phyloP scores from a whole-genome alignment of 495 filamentous ascomycete species.

The Annulohypoxylon moriforme region DNA sequence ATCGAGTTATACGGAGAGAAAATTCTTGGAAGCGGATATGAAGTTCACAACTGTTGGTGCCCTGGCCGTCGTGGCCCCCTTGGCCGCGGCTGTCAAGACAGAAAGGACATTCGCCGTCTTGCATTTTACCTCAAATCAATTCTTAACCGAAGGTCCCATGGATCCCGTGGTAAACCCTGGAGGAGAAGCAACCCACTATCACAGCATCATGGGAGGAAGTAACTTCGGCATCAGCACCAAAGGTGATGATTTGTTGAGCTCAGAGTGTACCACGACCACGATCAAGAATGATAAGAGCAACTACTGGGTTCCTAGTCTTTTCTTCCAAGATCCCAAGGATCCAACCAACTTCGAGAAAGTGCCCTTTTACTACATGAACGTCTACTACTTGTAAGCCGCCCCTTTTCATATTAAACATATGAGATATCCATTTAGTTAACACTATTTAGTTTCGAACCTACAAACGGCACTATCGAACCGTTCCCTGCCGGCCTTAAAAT shows the following conservation, averaged over 20 bases:
- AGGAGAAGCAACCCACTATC: conserved; percentile 67
- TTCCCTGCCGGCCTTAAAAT: conserved; percentile 80
- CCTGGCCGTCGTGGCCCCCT: conserved; percentile 46
- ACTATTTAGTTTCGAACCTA: conserved; percentile 63
- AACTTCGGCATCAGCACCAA: conserved; percentile 73
- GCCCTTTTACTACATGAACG: conserved; percentile 65
- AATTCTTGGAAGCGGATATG: conserved; percentile 36
- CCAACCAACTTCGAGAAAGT: conserved; percentile 72
- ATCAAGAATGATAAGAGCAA: conserved; percentile 75
- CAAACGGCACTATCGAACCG: conserved; percentile 68
- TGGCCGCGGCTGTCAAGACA: conserved; percentile 50
- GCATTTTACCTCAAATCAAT: conserved; percentile 56
- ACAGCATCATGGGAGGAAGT: conserved; percentile 76
- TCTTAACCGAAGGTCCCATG: conserved; percentile 66
- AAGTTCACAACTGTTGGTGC: conserved; percentile 43
- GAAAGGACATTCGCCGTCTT: conserved; percentile 59
- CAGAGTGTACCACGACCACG: conserved; percentile 73
- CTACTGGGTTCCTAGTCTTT: conserved; percentile 82
- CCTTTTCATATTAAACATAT: background rate
- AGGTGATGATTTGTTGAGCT: conserved; percentile 66
- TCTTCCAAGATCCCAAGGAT: conserved; percentile 69
- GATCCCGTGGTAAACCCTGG: conserved; percentile 76
- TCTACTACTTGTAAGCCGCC: conserved; percentile 75
- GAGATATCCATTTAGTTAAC: conserved; percentile 7
- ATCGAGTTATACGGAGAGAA: conserved; percentile 6